Evolutionary conservation across 176 grass and related monocot species (phyloP).

Genomic region (Juncus inflexus): DNA sequence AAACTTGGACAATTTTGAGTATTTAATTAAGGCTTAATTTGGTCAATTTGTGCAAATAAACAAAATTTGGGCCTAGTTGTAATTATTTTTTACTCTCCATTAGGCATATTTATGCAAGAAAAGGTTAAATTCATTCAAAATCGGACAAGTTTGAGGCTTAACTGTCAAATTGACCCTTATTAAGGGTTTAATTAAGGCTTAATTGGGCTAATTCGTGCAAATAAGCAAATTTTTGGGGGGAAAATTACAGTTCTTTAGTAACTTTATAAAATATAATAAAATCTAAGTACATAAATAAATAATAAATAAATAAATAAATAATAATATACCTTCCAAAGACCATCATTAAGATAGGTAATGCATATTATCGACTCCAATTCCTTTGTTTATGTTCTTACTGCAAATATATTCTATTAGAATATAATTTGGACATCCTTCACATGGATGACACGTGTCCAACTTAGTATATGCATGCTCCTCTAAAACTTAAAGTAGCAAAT

Average conservation of each 20-base stretch:
- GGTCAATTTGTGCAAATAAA: background rate
- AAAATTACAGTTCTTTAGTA: too few relatives aligned
- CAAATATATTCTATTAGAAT: too few relatives aligned
- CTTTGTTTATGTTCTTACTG: slow-evolving; percentile 90
- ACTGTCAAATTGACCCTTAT: background rate
- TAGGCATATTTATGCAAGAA: too few relatives aligned
- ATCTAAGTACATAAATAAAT: background rate
- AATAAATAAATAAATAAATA: slow-evolving; percentile 6
- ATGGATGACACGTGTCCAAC: too few relatives aligned
- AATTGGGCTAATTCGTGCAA: background rate
- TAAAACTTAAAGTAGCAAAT: too few relatives aligned
- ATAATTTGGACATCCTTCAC: too few relatives aligned
- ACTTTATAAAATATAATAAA: too few relatives aligned
- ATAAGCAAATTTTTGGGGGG: too few relatives aligned
- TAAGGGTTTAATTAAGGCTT: background rate
- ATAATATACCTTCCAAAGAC: slow-evolving; percentile 86
- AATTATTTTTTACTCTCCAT: too few relatives aligned
- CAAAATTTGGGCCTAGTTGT: too few relatives aligned
- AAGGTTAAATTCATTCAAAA: background rate
- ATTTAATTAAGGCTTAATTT: background rate
- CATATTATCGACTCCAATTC: slow-evolving; percentile 98
- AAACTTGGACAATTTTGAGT: background rate
- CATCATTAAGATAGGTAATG: slow-evolving; percentile 99
- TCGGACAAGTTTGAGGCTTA: background rate
- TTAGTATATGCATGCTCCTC: too few relatives aligned